Percentiles rank a stretch among this genome's conserved stretches.
phyloP scores from a whole-genome alignment of 345 rosid genomes.

The Geranium rotundifolium region DNA sequence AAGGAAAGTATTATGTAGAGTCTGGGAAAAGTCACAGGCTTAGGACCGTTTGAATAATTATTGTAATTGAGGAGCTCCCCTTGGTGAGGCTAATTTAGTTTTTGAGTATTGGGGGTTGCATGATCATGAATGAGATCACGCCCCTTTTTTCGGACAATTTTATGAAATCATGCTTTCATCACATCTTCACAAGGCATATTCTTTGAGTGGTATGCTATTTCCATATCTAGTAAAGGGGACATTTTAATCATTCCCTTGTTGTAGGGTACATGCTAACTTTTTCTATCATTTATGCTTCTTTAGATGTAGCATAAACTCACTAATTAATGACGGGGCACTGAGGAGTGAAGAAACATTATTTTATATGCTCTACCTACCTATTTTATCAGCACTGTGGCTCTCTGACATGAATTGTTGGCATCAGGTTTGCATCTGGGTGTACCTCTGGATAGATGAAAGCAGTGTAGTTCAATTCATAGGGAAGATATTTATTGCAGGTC shows the following conservation, averaged over 20 bases:
- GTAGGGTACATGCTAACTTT: neutral
- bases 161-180: neutral
- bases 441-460: constrained; percentile 76
- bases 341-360: neutral
- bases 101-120: neutral
- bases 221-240: too few relatives aligned
- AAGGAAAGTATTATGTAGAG: too few relatives aligned
- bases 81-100: neutral
- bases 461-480: constrained; percentile 60
- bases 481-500: constrained; percentile 84
- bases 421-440: constrained; percentile 83
- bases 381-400: neutral
- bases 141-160: neutral
- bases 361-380: neutral
- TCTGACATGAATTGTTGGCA: constrained; percentile 10
- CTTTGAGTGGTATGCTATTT: neutral
- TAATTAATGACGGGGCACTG: too few relatives aligned
- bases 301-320: neutral
- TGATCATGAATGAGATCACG: too few relatives aligned
- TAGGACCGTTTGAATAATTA: too few relatives aligned
- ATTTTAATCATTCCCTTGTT: neutral
- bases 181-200: too few relatives aligned
- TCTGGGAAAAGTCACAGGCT: too few relatives aligned
- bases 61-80: neutral
- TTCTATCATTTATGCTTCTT: neutral